phyloP scores from a whole-genome alignment of 768 basidiomycete genomes.

The Mycena crocata region DNA sequence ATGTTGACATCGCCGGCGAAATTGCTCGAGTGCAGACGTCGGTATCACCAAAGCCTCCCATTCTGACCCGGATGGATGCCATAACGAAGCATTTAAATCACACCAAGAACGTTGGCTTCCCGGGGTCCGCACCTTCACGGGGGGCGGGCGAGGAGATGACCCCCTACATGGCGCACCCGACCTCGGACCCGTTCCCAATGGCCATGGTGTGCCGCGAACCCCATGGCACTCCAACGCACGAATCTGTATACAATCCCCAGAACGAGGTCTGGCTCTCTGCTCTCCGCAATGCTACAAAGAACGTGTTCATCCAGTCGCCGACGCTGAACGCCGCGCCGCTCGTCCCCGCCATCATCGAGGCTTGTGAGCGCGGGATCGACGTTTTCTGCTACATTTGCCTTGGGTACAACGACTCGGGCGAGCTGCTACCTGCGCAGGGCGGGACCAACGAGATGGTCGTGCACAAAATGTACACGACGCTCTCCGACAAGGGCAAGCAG shows the following conservation, averaged over 20 bases:
- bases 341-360: constrained; percentile 67
- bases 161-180: constrained; percentile 70
- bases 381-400: constrained; percentile 72
- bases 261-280: constrained; percentile 77
- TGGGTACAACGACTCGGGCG: constrained; percentile 67
- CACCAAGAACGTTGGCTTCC: constrained; percentile 48
- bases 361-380: constrained; percentile 69
- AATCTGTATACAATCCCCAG: constrained; percentile 65
- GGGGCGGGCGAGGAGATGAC: constrained; percentile 59
- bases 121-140: constrained; percentile 43
- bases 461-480: constrained; percentile 63
- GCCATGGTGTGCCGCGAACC: constrained; percentile 74
- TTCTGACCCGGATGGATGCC: constrained; percentile 41
- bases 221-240: constrained; percentile 64
- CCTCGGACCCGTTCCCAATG: constrained; percentile 71
- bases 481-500: constrained; percentile 58
- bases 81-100: constrained; percentile 55
- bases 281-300: constrained; percentile 67
- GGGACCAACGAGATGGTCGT: constrained; percentile 81
- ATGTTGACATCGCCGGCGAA: constrained; percentile 39
- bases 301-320: constrained; percentile 81
- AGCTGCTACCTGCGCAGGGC: constrained; percentile 74
- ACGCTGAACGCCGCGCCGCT: constrained; percentile 77
- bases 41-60: constrained; percentile 34
- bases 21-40: constrained; percentile 35